Percentiles rank a stretch among this genome's conserved stretches.
phyloP scores from a whole-genome alignment of 441 rosid genomes.

The Iberis amara region DNA sequence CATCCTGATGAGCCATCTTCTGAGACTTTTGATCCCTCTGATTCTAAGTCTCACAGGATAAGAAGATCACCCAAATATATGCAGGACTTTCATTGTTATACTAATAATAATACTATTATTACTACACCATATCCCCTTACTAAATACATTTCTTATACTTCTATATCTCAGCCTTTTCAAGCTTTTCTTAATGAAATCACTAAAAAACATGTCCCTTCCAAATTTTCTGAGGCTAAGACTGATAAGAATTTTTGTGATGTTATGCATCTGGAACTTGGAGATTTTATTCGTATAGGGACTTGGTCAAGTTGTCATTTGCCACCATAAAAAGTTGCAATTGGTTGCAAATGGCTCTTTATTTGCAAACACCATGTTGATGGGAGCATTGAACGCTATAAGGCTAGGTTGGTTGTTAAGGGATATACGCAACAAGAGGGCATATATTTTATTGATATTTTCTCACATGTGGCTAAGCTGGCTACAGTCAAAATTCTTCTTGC shows the following conservation, averaged over 20 bases:
- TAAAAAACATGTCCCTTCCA: neutral
- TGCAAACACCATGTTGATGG: neutral
- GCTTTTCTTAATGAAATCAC: neutral
- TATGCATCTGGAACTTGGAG: neutral
- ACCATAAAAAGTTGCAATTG: neutral
- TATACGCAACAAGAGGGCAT: neutral
- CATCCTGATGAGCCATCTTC: neutral
- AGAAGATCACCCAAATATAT: neutral
- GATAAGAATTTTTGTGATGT: neutral
- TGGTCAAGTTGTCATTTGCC: neutral
- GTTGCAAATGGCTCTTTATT: neutral
- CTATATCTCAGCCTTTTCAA: neutral
- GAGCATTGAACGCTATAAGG: neutral
- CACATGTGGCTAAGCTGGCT: neutral
- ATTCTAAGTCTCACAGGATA: neutral
- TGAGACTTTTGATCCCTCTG: neutral
- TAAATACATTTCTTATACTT: neutral
- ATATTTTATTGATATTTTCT: neutral
- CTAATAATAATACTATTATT: neutral
- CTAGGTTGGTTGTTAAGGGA: neutral
- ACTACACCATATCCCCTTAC: neutral
- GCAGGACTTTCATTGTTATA: neutral
- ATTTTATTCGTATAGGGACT: neutral
- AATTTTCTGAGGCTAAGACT: neutral
- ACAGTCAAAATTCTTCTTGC: neutral